A percentile compares a stretch with the other conserved stretches of the same genome.
These are phyloP conservation scores for Pleurotus platypus DNA, from an alignment of 768 basidiomycete species.

Conservation along the genomic window DNA sequence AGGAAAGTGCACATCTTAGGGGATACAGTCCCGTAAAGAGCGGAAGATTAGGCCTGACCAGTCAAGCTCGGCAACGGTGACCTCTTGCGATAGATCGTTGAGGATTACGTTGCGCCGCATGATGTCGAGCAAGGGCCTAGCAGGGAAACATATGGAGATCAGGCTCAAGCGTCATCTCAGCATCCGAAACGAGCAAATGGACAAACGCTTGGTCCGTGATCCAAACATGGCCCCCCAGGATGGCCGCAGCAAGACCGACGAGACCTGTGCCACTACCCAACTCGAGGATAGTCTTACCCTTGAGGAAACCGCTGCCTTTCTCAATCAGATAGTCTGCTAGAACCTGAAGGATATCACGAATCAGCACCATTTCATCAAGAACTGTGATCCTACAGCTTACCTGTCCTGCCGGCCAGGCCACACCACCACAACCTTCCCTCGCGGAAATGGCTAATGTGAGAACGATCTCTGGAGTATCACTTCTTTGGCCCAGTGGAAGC, in stretches of 20 bases:
- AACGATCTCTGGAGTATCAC: slow-evolving; percentile 24
- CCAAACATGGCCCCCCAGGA: slow-evolving; percentile 64
- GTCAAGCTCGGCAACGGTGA: slow-evolving; percentile 70
- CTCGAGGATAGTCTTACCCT: slow-evolving; percentile 64
- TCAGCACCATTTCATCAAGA: slow-evolving; percentile 8
- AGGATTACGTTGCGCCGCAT: slow-evolving; percentile 72
- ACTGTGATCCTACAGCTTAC: slow-evolving; percentile 31
- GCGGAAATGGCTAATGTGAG: slow-evolving; percentile 69
- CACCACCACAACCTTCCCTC: slow-evolving; percentile 85
- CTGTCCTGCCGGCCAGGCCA: slow-evolving; percentile 92
- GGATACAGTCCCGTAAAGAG: slow-evolving; percentile 10
- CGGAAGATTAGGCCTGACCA: slow-evolving; percentile 49
- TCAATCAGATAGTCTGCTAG: slow-evolving; percentile 72
- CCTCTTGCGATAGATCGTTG: slow-evolving; percentile 54
- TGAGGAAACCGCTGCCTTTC: slow-evolving; percentile 44
- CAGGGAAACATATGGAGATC: slow-evolving; percentile 10
- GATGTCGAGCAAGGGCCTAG: slow-evolving; percentile 70
- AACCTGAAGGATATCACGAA: slow-evolving; percentile 44
- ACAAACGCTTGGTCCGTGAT: slow-evolving; percentile 92
- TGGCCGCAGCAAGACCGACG: slow-evolving; percentile 81
- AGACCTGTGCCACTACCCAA: slow-evolving; percentile 91
- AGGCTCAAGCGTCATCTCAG: slow-evolving; percentile 9
- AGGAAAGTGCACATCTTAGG: slow-evolving; percentile 7
- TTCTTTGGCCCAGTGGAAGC: slow-evolving; percentile 32
- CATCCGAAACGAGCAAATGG: slow-evolving; percentile 11